Evolutionary conservation across 352 stramenopile genomes (phyloP).

Genomic region (Phytophthora parvispora): DNA sequence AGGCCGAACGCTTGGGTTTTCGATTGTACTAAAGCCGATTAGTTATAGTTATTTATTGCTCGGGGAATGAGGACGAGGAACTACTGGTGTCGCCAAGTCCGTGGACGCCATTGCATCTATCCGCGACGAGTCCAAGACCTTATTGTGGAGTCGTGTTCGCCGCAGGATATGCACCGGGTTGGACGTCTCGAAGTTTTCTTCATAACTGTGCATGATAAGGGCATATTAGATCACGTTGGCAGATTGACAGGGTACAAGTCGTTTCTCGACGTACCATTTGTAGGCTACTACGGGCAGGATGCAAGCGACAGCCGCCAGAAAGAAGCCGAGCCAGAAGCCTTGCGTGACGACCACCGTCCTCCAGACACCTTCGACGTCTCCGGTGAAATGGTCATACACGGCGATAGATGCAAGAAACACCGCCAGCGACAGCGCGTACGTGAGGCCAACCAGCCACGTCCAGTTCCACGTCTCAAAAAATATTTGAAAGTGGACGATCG

Average conservation of each 20-base stretch:
- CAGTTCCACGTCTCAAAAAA: constrained; percentile 87
- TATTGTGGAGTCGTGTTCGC: constrained; percentile 76
- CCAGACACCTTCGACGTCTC: constrained; percentile 64
- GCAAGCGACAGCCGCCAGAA: constrained; percentile 48
- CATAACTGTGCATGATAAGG: constrained; percentile 44
- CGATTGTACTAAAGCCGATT: constrained; percentile 17
- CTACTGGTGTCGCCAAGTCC: constrained; percentile 22
- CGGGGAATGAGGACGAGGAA: constrained; percentile 19
- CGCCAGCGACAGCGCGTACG: constrained; percentile 61
- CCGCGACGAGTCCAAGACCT: constrained; percentile 71
- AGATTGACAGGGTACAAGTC: too few species aligned
- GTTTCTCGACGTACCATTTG: constrained; percentile 78
- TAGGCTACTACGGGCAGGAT: constrained; percentile 72
- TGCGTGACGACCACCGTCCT: constrained; percentile 34
- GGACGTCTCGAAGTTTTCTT: constrained; percentile 79
- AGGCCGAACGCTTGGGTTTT: too few species aligned
- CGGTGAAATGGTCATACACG: constrained; percentile 64
- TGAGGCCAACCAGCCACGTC: constrained; percentile 52
- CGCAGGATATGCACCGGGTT: constrained; percentile 84
- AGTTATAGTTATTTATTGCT: constrained; percentile 31
- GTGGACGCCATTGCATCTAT: constrained; percentile 23
- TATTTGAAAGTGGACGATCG: constrained; percentile 93
- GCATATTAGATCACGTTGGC: background rate
- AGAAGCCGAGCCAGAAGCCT: constrained; percentile 75
- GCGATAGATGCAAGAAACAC: constrained; percentile 59